Percentiles rank a stretch among this genome's conserved stretches.
Evolutionary conservation across 2,329 filamentous ascomycete species (phyloP).

Genomic region (Nemania serpens): DNA sequence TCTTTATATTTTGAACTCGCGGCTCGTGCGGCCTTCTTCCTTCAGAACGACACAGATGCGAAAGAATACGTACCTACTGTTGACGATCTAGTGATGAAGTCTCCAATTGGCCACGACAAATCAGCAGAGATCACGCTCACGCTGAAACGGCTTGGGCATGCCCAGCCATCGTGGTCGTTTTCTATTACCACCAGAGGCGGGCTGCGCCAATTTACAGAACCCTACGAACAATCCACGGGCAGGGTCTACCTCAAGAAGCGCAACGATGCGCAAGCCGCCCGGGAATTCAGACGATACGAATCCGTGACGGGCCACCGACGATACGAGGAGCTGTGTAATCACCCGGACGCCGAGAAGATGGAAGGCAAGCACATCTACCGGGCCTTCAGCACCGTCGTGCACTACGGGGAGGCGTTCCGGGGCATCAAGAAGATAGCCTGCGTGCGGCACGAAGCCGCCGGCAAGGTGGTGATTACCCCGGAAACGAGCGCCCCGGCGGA

Average conservation of each 20-base stretch:
- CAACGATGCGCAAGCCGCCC: slow-evolving; percentile 25
- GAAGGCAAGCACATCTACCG: slow-evolving; percentile 43
- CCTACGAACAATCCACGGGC: slow-evolving; percentile 23
- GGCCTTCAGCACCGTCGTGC: slow-evolving; percentile 38
- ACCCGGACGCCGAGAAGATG: slow-evolving; percentile 38
- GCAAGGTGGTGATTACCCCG: slow-evolving; percentile 22
- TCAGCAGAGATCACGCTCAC: slow-evolving; percentile 20
- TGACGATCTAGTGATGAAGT: slow-evolving; percentile 25
- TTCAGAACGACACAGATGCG: slow-evolving; percentile 39
- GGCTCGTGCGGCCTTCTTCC: slow-evolving; percentile 25
- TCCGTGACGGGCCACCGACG: slow-evolving; percentile 38
- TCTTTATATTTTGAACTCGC: slow-evolving; percentile 39
- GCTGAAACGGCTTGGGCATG: slow-evolving; percentile 7
- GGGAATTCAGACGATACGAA: slow-evolving; percentile 40
- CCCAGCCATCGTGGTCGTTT: slow-evolving; percentile 23
- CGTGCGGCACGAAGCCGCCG: slow-evolving; percentile 31
- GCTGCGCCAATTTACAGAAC: neutral
- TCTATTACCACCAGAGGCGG: slow-evolving; percentile 20
- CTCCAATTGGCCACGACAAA: slow-evolving; percentile 18
- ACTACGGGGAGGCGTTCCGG: slow-evolving; percentile 36
- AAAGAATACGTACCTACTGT: slow-evolving; percentile 22
- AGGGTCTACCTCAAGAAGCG: slow-evolving; percentile 19
- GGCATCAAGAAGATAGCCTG: slow-evolving; percentile 36
- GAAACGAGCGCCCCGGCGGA: slow-evolving; percentile 11
- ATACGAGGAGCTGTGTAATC: slow-evolving; percentile 32